Evolutionary conservation across 768 basidiomycete species (phyloP).

Genomic region (Lentinus tigrinus): DNA sequence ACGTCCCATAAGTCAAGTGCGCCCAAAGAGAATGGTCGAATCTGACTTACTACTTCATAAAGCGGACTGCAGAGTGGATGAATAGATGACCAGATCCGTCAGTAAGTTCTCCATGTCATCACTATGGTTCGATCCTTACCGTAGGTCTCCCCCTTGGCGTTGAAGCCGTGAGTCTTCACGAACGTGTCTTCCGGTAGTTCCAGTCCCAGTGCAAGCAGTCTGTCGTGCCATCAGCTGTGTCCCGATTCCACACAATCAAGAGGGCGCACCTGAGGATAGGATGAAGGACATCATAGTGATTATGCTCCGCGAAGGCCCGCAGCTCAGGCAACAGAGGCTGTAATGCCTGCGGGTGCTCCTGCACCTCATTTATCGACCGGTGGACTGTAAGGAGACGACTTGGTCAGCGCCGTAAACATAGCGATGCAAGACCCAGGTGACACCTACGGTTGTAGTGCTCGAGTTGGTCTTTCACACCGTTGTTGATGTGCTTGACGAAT

Average conservation of each 20-base stretch:
- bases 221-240: not conserved
- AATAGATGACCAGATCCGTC: too few relatives aligned
- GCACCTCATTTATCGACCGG: slow-evolving; percentile 19
- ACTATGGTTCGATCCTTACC: too few relatives aligned
- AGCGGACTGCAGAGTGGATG: slow-evolving; percentile 41
- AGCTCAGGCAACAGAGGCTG: slow-evolving; percentile 31
- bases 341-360: slow-evolving; percentile 28
- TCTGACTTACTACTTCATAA: slow-evolving; percentile 60
- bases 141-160: not conserved
- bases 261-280: slow-evolving; percentile 24
- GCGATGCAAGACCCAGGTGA: not conserved
- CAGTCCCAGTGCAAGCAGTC: slow-evolving; percentile 32
- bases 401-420: too few relatives aligned
- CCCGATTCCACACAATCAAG: too few relatives aligned
- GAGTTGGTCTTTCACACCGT: slow-evolving; percentile 43
- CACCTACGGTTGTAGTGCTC: slow-evolving; percentile 43
- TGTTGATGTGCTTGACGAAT: slow-evolving; percentile 35
- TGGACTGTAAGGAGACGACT: slow-evolving; percentile 26
- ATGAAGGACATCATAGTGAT: slow-evolving; percentile 29
- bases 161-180: slow-evolving; percentile 28
- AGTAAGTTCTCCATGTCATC: too few relatives aligned
- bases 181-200: slow-evolving; percentile 35
- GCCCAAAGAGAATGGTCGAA: not conserved
- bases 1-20: too few relatives aligned
- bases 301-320: slow-evolving; percentile 26